Evolutionary conservation across 1,284 basidiomycete genomes (phyloP), one percentile per base, ranked within the genome.

Genomic region (Prillingera fragicola): DNA sequence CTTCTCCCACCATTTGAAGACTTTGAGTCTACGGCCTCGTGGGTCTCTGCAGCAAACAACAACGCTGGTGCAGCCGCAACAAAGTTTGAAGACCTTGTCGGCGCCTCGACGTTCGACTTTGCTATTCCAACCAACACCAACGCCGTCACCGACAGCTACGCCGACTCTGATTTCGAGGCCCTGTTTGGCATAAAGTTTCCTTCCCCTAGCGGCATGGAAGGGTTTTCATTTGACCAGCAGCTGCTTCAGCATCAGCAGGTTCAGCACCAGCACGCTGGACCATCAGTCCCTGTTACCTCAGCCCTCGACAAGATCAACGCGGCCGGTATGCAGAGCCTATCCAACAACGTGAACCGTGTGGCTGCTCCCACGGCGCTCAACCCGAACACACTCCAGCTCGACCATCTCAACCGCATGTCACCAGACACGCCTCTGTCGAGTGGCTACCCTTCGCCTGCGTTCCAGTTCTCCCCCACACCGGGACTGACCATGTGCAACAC

Each of bases 381-480:
- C 29, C n/a, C 26, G 23, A 52, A 48, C 36, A 34, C 45, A 4
- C 45, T 52, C 24, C 39, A 44, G 35, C 50, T 52, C 18, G 45
- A 52, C n/a, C n/a, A n/a, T n/a, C n/a, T n/a, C n/a, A n/a, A n/a
- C n/a, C n/a, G n/a, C 33, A 45, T 43, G 23, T 25, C 38, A 8
- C 29, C 29, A 31, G 29, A 33, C 25, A 12, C 28, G n/a, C 38
- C 38, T 3, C 17, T 28, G 21, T 34, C 35, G 13, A 48, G 42
- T 33, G 43, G 41, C 13, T 52, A 43, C 38, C 22, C 40, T 6
- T 49, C 46, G 17, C 50, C 50, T 1, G 38, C 46, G 8, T 52
- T 52, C 41, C 29, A 48, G 46, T 34, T 43, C 34, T 52, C 50
- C 25, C 50, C 50, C 2, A 52, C 50, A 9, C 50, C 50, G 2